Evolutionary conservation across 2,329 filamentous ascomycete species (phyloP), one percentile per base, ranked within the genome.

Genomic region (Xylaria sp.): DNA sequence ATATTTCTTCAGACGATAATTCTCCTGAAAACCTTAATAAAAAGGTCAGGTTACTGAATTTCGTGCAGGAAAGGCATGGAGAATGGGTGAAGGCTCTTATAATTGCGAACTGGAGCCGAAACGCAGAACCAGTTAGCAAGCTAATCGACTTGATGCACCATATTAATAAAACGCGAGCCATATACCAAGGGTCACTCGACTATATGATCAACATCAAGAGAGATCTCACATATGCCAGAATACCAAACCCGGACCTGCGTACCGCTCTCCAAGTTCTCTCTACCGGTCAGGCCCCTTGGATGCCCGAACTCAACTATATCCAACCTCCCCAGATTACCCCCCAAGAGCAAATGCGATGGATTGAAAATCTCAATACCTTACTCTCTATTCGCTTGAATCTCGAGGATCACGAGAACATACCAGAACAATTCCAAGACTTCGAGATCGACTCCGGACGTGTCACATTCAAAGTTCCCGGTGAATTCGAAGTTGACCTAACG

Each of bases 21-120:
- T 90, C 89, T 1, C 78, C 80, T 47, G 89, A 91, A 69, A 95
- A 93, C 76, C 76, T 92, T 13, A 84, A 86, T 37, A 97, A 97
- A 82, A 98, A 97, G 81, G 82, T 88, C 32, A 81, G 85, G 42
- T 80, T 98, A 62, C 81, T 97, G 68, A 88, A 92, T 51, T 97
- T 96, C 81, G 90, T 92, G 9, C 91, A 95, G 78, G 87, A 90
- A 25, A 89, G 92, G 76, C 91, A 97, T 76, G 90, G 91, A 35
- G 93, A 93, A 82, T 98, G 97, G 85, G 93, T 97, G 79, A 98
- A 99, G 82, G 88, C 94, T 8, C 85, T 98, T 23, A 93, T 99
- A 25, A 90, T 99, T 55, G 90, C 92, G 1, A 92, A 96, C 81
- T 99, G 96, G 96, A 93, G 92, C 78, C 88, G 92, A 76, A 91